Conservation (phyloP, 2,329 filamentous ascomycete species). For the Aspergillus uvarum region DNA sequence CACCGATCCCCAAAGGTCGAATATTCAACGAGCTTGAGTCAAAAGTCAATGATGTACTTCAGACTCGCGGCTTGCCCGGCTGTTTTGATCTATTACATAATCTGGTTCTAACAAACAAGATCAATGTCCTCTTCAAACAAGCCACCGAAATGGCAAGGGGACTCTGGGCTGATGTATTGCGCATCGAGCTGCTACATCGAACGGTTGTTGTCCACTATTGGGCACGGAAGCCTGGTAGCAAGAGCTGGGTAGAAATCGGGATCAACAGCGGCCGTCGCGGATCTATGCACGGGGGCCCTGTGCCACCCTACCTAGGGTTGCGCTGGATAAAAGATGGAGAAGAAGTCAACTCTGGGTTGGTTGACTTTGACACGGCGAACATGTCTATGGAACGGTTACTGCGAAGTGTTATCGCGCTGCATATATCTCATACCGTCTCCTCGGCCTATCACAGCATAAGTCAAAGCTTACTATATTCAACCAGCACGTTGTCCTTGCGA, state of each 20-base stretch:
- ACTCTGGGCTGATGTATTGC: constrained; percentile 75
- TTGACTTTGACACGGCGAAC: constrained; percentile 64
- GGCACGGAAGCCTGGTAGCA: constrained; percentile 66
- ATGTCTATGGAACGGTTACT: constrained; percentile 75
- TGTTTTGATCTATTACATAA: constrained; percentile 88
- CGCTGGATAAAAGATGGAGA: constrained; percentile 85
- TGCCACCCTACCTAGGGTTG: constrained; percentile 39
- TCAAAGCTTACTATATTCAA: constrained; percentile 61
- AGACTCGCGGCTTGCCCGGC: constrained; percentile 68
- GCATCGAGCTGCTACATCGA: constrained; percentile 76
- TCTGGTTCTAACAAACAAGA: constrained; percentile 84
- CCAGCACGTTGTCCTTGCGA: constrained; percentile 58
- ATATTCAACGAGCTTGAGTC: constrained; percentile 67
- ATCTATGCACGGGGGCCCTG: constrained; percentile 12
- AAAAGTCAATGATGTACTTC: constrained; percentile 70
- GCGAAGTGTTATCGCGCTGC: constrained; percentile 70
- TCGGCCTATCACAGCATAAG: constrained; percentile 63
- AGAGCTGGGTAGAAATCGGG: constrained; percentile 90
- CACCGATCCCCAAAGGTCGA: constrained; percentile 61
- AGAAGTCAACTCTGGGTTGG: constrained; percentile 67
- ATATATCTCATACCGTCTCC: constrained; percentile 70
- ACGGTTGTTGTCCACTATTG: constrained; percentile 90
- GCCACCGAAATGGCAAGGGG: constrained; percentile 66
- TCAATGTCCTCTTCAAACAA: constrained; percentile 77
- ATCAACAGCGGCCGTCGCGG: constrained; percentile 47